phyloP scores from a whole-genome alignment of 2,329 filamentous ascomycete species.

The Bretziella fagacearum region DNA sequence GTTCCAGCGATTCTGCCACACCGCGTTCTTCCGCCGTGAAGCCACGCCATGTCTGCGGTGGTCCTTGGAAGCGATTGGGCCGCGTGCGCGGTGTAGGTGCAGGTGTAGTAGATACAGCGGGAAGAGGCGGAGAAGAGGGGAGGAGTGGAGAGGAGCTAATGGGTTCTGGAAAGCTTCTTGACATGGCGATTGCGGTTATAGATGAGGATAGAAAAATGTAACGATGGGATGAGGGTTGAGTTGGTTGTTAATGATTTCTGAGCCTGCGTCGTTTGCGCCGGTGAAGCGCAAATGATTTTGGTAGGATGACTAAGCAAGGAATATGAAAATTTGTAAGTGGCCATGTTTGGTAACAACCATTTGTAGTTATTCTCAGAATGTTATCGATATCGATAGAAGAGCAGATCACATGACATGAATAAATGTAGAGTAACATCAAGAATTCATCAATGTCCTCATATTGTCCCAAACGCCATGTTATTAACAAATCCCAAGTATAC shows the following conservation, averaged over 20 bases:
- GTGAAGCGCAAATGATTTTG: constrained; percentile 9
- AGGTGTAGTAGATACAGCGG: not conserved
- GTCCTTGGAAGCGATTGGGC: constrained; percentile 58
- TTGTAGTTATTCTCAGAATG: not conserved
- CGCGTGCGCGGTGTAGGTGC: constrained; percentile 22
- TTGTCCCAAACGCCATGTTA: constrained; percentile 12
- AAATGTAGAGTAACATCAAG: not conserved
- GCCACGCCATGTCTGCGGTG: constrained; percentile 46
- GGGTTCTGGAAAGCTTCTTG: not conserved
- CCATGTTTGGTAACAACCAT: not conserved
- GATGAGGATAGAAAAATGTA: not conserved
- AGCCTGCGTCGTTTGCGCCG: constrained; percentile 4
- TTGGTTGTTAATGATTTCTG: not conserved
- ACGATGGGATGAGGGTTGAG: not conserved
- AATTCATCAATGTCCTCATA: not conserved
- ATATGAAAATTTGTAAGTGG: constrained; percentile 4
- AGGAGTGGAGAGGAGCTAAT: not conserved
- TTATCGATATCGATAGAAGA: not conserved
- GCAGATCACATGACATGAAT: not conserved
- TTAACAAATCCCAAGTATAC: constrained; percentile 13
- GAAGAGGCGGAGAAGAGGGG: not conserved
- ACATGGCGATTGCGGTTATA: not conserved
- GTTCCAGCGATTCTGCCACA: constrained; percentile 45
- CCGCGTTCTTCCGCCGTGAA: constrained; percentile 46
- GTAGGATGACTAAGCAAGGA: constrained; percentile 7